Base-by-base conservation (phyloP, 495 filamentous ascomycete species). In the Neurospora discreta region DNA sequence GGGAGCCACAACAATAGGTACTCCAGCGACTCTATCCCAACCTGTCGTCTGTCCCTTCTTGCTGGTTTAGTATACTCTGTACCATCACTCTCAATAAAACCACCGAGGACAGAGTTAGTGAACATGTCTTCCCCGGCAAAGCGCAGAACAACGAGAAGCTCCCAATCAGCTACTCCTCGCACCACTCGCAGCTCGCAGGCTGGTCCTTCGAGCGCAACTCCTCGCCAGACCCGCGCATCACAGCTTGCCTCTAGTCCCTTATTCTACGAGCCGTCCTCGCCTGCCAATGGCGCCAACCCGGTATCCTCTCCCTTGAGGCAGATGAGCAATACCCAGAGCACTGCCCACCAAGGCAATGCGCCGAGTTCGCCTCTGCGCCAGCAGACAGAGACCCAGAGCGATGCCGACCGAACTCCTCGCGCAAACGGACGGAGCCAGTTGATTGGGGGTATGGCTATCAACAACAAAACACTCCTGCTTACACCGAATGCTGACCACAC, bases 231-330 rank as follows among this genome's bases (percentile, higher is more conserved):
- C 69, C 80, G 78, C 75, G 72, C 75, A 46, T 85, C 79, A 72
- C 84, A 81, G 76, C 72, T 82, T 77, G 89, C 89, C 3, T 95
- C 93, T 3, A 97, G 93, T 36, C 94, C 94, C 38, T 86, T 96
- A 72, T 92, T 93, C 79, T 95, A 90, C 79, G 89, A 89, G 71
- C 95, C 93, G 1, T 95, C 93, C 2, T 94, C 93, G 16, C 91
- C 93, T 5, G 85, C 82, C 13, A 86, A 84, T 75, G 86, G 82
- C 39, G 71, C 42, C 42, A 60, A 73, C 30, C 76, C 78, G 44
- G 76, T 78, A 43, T 85, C 84, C 20, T 86, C 85, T 44, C 85
- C 85, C 30, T 77, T 87, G 69, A 80, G 84, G 69, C 84, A 87
- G 77, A 84, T 84, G 76, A 86, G 83, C 77, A 85, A 85, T 75